A percentile compares a stretch with the other conserved stretches of the same genome.
Conservation (phyloP, 495 filamentous ascomycete genomes). For the Penicillium lagena region DNA sequence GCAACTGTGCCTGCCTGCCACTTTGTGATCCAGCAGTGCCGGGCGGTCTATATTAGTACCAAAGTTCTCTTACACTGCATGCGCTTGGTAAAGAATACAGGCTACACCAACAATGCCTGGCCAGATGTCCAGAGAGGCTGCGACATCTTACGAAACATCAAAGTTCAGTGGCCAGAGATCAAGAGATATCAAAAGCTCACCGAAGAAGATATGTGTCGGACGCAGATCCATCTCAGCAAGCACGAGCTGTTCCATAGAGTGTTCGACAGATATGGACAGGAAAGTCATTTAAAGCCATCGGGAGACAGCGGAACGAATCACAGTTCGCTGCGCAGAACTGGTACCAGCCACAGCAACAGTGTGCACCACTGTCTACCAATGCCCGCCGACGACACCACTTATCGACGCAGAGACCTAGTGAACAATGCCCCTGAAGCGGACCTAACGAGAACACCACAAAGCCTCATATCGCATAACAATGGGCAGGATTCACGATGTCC, state of each 20-base stretch:
- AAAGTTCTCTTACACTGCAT: slow-evolving; percentile 8
- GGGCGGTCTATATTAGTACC: slow-evolving; percentile 3
- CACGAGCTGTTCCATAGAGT: slow-evolving; percentile 1
- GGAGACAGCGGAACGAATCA: too few species aligned
- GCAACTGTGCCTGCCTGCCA: slow-evolving; percentile 6
- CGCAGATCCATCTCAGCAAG: slow-evolving; percentile 2
- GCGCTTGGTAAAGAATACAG: slow-evolving; percentile 5
- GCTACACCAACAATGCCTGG: slow-evolving; percentile 5
- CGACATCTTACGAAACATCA: slow-evolving; percentile 5
- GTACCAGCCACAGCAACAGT: too few species aligned
- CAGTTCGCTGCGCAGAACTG: too few species aligned
- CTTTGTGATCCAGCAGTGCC: slow-evolving; percentile 8
- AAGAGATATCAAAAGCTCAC: slow-evolving; percentile 6
- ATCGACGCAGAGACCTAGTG: too few species aligned
- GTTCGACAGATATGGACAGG: slow-evolving; percentile 1
- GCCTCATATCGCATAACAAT: too few species aligned
- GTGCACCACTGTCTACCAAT: too few species aligned
- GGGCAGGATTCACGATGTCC: not conserved
- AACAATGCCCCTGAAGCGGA: too few species aligned
- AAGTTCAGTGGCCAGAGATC: slow-evolving; percentile 10
- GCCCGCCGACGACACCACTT: too few species aligned
- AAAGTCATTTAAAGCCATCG: too few species aligned
- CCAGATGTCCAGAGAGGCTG: slow-evolving; percentile 5
- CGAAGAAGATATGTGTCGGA: slow-evolving; percentile 2
- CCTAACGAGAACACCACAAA: too few species aligned